Percentiles rank a stretch among this genome's conserved stretches.
Evolutionary conservation across 2,329 filamentous ascomycete species (phyloP).

Genomic region (Tolypocladium guangdongense): DNA sequence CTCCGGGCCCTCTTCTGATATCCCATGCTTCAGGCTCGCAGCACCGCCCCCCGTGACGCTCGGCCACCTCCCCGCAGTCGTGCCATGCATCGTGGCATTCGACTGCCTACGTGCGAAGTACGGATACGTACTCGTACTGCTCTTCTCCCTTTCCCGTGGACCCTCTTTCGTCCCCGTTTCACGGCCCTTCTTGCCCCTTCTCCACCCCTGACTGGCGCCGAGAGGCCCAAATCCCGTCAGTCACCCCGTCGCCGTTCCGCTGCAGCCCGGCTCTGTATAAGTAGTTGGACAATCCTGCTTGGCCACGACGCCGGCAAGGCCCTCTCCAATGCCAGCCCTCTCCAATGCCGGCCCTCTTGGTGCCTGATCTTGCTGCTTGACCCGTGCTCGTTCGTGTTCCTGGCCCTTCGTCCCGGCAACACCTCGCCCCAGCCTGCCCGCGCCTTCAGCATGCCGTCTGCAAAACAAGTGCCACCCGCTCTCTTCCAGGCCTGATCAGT

Average conservation of each 20-base stretch:
- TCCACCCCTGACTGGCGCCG: neutral
- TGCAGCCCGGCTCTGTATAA: constrained; percentile 7
- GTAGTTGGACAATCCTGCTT: constrained; percentile 15
- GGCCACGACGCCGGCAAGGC: constrained; percentile 4
- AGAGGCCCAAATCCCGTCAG: neutral
- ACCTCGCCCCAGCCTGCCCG: neutral
- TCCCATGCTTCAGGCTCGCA: neutral
- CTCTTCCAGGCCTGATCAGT: neutral
- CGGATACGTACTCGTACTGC: neutral
- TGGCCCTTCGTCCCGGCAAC: constrained; percentile 6
- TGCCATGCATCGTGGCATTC: constrained; percentile 31
- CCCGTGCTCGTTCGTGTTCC: neutral
- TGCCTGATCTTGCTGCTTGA: constrained; percentile 11
- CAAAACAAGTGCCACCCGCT: constrained; percentile 2
- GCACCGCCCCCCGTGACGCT: neutral
- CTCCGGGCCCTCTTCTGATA: constrained; percentile 2
- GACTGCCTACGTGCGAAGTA: constrained; percentile 13
- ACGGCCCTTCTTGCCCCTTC: neutral
- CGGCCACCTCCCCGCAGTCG: constrained; percentile 28
- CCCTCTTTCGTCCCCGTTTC: neutral
- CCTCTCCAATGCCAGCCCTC: neutral
- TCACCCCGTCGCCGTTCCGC: neutral
- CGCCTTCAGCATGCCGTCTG: constrained; percentile 8
- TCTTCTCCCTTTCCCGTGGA: neutral
- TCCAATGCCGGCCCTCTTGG: constrained; percentile 10